Base-by-base conservation (phyloP, 768 basidiomycete genomes). In the Melanogaster broomeanus region DNA sequence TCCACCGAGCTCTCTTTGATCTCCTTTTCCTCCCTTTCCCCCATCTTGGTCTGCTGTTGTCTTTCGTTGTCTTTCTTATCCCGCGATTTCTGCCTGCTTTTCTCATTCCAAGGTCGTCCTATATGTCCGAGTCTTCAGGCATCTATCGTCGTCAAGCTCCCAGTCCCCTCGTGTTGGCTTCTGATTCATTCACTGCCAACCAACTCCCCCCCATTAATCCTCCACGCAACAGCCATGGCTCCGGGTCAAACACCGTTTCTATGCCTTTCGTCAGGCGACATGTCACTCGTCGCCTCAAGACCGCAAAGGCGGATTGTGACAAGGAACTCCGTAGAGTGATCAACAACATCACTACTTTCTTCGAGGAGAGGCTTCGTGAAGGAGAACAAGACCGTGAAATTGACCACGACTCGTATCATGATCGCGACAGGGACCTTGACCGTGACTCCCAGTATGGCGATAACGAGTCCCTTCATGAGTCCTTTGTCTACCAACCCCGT, bases 251-350 rank as follows among this genome's bases (percentile, higher is more conserved):
- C 67, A 88, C 87, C 48, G 88, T 93, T 47, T 90, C 90, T 48
- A 93, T 93, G 90, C 90, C 90, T 53, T 92, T 93, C 67, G 90
- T 98, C 56, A 79, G 90, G 55, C 84, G 93, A 49, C 95, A 98
- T 75, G 92, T 98, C 62, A 92, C 89, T 34, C 84, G 93, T 57
- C 86, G 97, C 51, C 84, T 98, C 71, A 89, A 86, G 74, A 88
- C 88, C 4, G 94, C 96, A 51, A 98, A 99, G 77, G 84, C 90
- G 45, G 90, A 91, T 58, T 99, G 96, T 77, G 93, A 99, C 82
- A 90, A 90, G 77, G 93, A 97, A 71, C 83, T 99, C 9, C 86
- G 88, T 64, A 88, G 93, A 65, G 90, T 98, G 66, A 93, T 95
- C 53, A 87, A 91, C 72, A 91, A 86, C 53, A 94, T 99, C 76